These are phyloP conservation scores for Botrytis sinoallii DNA, from an alignment of 2,329 filamentous ascomycete genomes.

Conservation along the genomic window DNA sequence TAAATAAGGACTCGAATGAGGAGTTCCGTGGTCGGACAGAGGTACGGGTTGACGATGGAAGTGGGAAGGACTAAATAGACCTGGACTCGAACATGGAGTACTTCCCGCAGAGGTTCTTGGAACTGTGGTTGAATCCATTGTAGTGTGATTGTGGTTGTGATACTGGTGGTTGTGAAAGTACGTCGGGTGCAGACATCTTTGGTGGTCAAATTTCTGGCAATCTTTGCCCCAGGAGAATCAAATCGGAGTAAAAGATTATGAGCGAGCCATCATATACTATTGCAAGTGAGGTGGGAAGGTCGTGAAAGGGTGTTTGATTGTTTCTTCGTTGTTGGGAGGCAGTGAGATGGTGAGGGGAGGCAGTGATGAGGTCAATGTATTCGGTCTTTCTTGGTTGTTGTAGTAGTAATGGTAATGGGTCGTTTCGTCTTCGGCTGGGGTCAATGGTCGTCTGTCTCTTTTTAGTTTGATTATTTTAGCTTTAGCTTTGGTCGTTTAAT, in stretches of 20 bases:
- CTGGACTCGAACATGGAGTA: conserved; percentile 59
- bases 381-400: neutral
- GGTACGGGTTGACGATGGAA: conserved; percentile 38
- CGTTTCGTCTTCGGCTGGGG: neutral
- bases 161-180: conserved; percentile 15
- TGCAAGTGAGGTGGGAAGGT: neutral
- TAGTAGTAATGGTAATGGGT: neutral
- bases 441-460: conserved; percentile 7
- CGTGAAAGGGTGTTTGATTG: conserved; percentile 9
- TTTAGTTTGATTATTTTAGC: conserved; percentile 8
- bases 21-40: conserved; percentile 49
- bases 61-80: conserved; percentile 56
- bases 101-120: conserved; percentile 43
- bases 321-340: neutral
- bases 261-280: conserved; percentile 1
- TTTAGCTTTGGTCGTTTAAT: neutral
- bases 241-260: neutral
- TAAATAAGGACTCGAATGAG: conserved; percentile 57
- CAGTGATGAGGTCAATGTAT: conserved; percentile 11
- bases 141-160: conserved; percentile 24
- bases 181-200: conserved; percentile 26
- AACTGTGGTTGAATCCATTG: conserved; percentile 35
- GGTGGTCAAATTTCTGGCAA: conserved; percentile 13
- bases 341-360: neutral
- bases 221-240: conserved; percentile 8